A percentile compares a stretch with the other conserved stretches of the same genome.
Evolutionary conservation across 2,329 filamentous ascomycete species (phyloP).

Genomic region (Trichoderma atrobrunneum): DNA sequence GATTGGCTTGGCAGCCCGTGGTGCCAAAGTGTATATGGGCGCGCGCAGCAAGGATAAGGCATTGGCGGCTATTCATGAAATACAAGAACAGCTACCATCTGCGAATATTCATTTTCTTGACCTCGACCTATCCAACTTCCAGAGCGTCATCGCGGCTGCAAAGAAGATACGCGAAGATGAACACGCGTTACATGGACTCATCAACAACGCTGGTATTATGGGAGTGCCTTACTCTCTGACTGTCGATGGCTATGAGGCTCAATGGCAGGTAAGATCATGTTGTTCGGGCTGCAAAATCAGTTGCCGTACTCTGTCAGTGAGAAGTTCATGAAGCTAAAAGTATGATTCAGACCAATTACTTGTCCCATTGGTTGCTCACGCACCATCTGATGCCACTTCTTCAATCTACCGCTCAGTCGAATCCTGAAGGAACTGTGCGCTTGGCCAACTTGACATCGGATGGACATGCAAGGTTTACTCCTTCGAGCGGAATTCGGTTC

Average conservation of each 20-base stretch:
- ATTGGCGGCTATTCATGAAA: constrained; percentile 30
- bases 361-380: constrained; percentile 43
- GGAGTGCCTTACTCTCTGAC: constrained; percentile 29
- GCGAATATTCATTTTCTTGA: constrained; percentile 35
- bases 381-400: constrained; percentile 38
- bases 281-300: not conserved
- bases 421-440: constrained; percentile 19
- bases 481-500: constrained; percentile 24
- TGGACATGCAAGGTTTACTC: constrained; percentile 22
- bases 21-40: constrained; percentile 42
- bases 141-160: constrained; percentile 36
- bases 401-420: constrained; percentile 29
- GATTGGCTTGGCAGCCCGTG: constrained; percentile 35
- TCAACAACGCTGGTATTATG: constrained; percentile 45
- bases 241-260: constrained; percentile 36
- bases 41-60: constrained; percentile 37
- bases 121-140: constrained; percentile 37
- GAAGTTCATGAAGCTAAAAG: not conserved
- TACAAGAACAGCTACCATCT: constrained; percentile 32
- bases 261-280: constrained; percentile 32
- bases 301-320: not conserved
- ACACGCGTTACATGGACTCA: constrained; percentile 34
- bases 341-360: constrained; percentile 40
- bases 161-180: constrained; percentile 30
- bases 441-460: constrained; percentile 26